Evolutionary conservation across 2,329 filamentous ascomycete species (phyloP).

Genomic region (Epichloe hybrida): DNA sequence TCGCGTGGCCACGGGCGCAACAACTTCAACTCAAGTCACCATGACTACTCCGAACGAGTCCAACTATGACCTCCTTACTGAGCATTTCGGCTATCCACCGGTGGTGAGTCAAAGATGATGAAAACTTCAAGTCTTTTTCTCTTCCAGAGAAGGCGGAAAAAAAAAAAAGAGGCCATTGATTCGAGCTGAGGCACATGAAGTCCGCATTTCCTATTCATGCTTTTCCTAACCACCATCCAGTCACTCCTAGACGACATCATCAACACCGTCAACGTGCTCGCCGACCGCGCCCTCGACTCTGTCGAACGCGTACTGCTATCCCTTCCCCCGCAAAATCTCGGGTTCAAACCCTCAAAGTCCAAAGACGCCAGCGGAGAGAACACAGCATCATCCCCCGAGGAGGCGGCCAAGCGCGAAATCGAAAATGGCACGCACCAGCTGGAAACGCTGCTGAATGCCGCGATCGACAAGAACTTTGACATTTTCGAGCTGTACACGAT

Average conservation of each 20-base stretch:
- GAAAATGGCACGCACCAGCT: constrained; percentile 78
- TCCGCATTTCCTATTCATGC: background rate
- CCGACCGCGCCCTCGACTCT: constrained; percentile 77
- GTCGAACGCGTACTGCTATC: constrained; percentile 71
- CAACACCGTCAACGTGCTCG: constrained; percentile 87
- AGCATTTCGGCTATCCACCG: constrained; percentile 91
- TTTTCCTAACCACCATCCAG: constrained; percentile 28
- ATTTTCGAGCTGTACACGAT: constrained; percentile 82
- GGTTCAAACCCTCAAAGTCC: constrained; percentile 46
- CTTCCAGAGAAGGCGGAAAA: constrained; percentile 1
- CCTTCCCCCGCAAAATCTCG: constrained; percentile 61
- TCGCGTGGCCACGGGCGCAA: constrained; percentile 9
- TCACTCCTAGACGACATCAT: constrained; percentile 95
- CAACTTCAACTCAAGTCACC: constrained; percentile 2
- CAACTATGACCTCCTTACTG: constrained; percentile 65
- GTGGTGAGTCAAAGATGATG: constrained; percentile 44
- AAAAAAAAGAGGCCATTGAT: background rate
- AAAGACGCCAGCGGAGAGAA: constrained; percentile 3
- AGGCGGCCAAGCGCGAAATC: constrained; percentile 50
- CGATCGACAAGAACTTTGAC: constrained; percentile 76
- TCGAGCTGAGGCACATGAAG: background rate
- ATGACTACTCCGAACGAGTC: constrained; percentile 25
- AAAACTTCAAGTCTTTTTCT: background rate
- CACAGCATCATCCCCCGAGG: constrained; percentile 21
- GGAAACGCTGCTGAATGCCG: constrained; percentile 67